phyloP scores from a whole-genome alignment of 768 basidiomycete species.

The Mycena galericulata region DNA sequence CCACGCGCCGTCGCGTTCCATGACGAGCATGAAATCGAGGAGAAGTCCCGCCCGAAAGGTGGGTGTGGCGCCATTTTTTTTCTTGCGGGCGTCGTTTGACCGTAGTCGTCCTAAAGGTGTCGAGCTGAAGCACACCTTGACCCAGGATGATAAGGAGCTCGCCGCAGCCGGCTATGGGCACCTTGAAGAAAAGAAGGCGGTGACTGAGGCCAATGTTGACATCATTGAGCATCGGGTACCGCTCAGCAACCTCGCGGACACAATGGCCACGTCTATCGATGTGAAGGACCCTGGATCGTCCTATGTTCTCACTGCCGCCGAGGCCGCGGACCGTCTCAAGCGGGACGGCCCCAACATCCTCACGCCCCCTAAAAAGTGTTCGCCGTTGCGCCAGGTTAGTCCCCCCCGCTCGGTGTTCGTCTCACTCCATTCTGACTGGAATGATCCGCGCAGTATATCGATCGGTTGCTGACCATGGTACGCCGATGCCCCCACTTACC shows the following conservation, averaged over 20 bases:
- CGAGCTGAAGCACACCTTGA: conserved; percentile 72
- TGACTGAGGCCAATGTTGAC: conserved; percentile 60
- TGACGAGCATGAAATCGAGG: conserved; percentile 52
- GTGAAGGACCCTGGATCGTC: conserved; percentile 64
- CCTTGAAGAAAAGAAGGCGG: conserved; percentile 59
- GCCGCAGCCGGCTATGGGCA: conserved; percentile 79
- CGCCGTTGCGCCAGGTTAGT: conserved; percentile 70
- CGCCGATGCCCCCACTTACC: conserved; percentile 39
- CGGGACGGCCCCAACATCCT: conserved; percentile 72
- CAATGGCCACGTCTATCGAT: conserved; percentile 63
- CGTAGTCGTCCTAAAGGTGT: conserved; percentile 22
- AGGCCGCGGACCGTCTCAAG: conserved; percentile 65
- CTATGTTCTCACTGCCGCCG: conserved; percentile 61
- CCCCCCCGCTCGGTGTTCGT: conserved; percentile 26
- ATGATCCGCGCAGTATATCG: conserved; percentile 63
- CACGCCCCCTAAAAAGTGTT: conserved; percentile 76
- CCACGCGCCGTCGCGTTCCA: conserved; percentile 66
- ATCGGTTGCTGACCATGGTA: conserved; percentile 66
- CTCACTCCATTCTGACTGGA: conserved; percentile 9
- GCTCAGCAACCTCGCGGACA: conserved; percentile 53
- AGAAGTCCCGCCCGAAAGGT: conserved; percentile 64
- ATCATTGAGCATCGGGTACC: conserved; percentile 67
- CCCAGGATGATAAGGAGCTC: conserved; percentile 75
- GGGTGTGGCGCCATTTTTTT: conserved; percentile 35
- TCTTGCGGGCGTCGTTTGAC: not conserved